A percentile compares a stretch with the other conserved stretches of the same genome.
Evolutionary conservation across 768 basidiomycete species (phyloP).

Genomic region (Cystobasidium tubakii): DNA sequence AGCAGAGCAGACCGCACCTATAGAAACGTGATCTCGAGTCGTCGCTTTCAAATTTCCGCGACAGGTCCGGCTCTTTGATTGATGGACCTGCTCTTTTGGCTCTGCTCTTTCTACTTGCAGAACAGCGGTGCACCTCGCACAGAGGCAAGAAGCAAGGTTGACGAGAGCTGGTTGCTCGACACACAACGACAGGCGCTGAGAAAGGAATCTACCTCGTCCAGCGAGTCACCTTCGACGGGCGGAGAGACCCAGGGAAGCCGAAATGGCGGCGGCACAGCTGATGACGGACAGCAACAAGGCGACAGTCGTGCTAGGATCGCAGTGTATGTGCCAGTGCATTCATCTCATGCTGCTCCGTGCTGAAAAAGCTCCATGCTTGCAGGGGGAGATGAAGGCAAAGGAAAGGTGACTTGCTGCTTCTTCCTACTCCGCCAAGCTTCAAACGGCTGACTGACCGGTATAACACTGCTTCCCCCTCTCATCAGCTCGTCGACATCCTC

Average conservation of each 20-base stretch:
- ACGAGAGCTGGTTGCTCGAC: too few species aligned
- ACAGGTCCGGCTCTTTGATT: neutral
- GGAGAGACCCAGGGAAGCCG: neutral
- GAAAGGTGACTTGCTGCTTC: slow-evolving; percentile 37
- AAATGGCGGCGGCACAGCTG: slow-evolving; percentile 7
- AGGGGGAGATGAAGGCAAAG: slow-evolving; percentile 52
- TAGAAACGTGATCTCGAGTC: neutral
- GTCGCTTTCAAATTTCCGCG: neutral
- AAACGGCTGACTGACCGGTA: neutral
- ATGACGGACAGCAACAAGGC: slow-evolving; percentile 29
- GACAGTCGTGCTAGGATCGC: slow-evolving; percentile 46
- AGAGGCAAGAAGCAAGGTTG: too few species aligned
- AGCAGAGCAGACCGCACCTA: neutral
- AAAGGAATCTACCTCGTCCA: too few species aligned
- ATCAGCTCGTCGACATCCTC: slow-evolving; percentile 85
- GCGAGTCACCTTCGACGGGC: neutral
- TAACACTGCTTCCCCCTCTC: neutral
- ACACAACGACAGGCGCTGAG: too few species aligned
- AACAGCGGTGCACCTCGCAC: neutral
- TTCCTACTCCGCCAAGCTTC: neutral
- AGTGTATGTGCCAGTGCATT: slow-evolving; percentile 42
- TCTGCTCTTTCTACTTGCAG: neutral
- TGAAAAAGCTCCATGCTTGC: neutral
- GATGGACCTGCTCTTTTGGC: neutral
- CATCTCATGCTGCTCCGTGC: neutral